Conservation (phyloP, 2,329 filamentous ascomycete genomes). For the Ophiostoma piceae region DNA sequence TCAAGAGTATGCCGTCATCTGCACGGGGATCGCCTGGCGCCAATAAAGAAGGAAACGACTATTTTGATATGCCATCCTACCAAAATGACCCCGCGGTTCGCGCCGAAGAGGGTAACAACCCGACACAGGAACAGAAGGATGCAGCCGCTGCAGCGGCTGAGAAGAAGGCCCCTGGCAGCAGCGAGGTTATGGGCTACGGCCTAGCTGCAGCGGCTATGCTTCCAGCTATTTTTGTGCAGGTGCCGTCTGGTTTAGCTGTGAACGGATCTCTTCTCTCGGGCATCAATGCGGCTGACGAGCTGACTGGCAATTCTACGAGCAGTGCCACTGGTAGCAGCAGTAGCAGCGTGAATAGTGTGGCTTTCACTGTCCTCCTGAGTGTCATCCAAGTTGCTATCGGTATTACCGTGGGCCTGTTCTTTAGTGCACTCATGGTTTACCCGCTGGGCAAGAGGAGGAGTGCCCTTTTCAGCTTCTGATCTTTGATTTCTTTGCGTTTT, state of each 20-base stretch:
- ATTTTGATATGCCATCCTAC: slow-evolving; percentile 22
- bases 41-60: slow-evolving; percentile 13
- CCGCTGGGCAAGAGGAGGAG: slow-evolving; percentile 54
- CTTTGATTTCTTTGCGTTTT: not conserved
- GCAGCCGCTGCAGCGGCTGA: slow-evolving; percentile 26
- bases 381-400: slow-evolving; percentile 59
- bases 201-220: slow-evolving; percentile 80
- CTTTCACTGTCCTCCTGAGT: slow-evolving; percentile 51
- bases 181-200: slow-evolving; percentile 57
- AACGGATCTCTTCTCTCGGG: slow-evolving; percentile 55
- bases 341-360: slow-evolving; percentile 39
- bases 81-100: slow-evolving; percentile 16
- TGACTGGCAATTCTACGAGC: slow-evolving; percentile 43
- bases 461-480: slow-evolving; percentile 50
- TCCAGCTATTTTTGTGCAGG: slow-evolving; percentile 75
- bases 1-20: not conserved
- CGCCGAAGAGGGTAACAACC: slow-evolving; percentile 22
- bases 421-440: slow-evolving; percentile 52
- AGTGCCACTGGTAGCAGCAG: slow-evolving; percentile 10
- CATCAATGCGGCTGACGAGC: slow-evolving; percentile 51
- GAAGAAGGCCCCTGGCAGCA: slow-evolving; percentile 32
- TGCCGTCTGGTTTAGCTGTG: slow-evolving; percentile 58
- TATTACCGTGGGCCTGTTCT: slow-evolving; percentile 56
- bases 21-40: not conserved
- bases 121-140: slow-evolving; percentile 13